Evolutionary conservation across 2,329 filamentous ascomycete genomes (phyloP), one percentile per base, ranked within the genome.

Genomic region (Aspergillus texensis): DNA sequence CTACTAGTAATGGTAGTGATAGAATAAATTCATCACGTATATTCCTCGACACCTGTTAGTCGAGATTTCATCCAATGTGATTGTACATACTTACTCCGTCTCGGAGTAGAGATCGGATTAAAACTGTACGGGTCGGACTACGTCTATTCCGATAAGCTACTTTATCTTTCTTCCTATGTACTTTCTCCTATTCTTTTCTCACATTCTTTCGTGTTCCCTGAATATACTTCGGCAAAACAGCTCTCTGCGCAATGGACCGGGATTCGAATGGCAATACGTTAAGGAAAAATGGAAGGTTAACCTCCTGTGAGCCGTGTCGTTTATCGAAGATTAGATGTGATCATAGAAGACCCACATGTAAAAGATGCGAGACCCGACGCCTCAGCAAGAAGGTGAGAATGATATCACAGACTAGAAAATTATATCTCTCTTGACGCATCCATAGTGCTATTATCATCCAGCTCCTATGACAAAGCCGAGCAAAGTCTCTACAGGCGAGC

Each of bases 61-160:
- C 19, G 19, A n/a, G 19, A n/a, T n/a, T 9, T 41, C 6, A 36
- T 16, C 16, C 16, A 16, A 36, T 36, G 34, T 5, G 10, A 10
- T 34, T 36, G 34, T 6, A 16, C 36, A 39, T 39, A 19, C 36
- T 19, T 39, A 39, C 36, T 41, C 39, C 39, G 39, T 41, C 21
- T 55, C 52, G 52, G 52, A 55, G 30, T 55, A 55, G 52, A 32
- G 21, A 26, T 55, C 52, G 52, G 52, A 55, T 21, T 55, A 55
- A 55, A 24, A 9, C 11, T 26, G 8, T 28, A 36, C 19, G 28
- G 28, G 5, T 36, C 52, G 52, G 52, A 55, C 30, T 55, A 19
- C 32, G 5, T 55, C 32, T 39, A 55, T 6, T 55, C 52, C 52
- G 52, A 55, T 36, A 39, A 14, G 30, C 34, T 48, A 48, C 45